Base-by-base conservation (phyloP, 345 rosid genomes). In the Fremontodendron californicum region DNA sequence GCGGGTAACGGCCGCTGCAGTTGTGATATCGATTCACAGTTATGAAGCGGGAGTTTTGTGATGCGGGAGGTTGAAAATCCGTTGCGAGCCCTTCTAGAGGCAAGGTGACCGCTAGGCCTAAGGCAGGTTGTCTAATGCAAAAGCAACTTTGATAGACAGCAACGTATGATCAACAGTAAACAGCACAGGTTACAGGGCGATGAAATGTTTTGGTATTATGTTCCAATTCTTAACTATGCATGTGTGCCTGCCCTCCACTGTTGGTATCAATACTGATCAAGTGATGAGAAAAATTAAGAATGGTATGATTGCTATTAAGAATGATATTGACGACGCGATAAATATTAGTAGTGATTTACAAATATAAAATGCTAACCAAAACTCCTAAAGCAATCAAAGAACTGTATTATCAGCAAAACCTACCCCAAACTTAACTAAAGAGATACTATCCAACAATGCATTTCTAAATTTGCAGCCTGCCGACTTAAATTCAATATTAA, bases 401-500 rank as follows among this genome's bases (percentile, higher is more conserved):
- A 33, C 52, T 65, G 57, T 19, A n/a, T 21, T 19, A 35, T 25
- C 64, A 76, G 49, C 31, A 49, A 63, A 31, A 51, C 64, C 49
- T 23, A 67, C 75, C 45, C 58, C n/a, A n/a, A n/a, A 58, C 71
- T 70, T 67, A 51, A 33, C 54, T 31, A 9, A 48, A 48, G 42
- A 33, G 58, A 68, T 45, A 15, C 57, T 45, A 61, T 8, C 11
- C 29, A 10, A 39, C 49, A 21, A 51, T 40, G 27, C 52, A 45
- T 27, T 45, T 48, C 77, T 42, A 64, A 70, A 62, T 31, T 45
- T 43, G 7, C 45, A 29, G 55, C 7, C 18, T 9, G 39, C 13
- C 5, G 15, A 43, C 71, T 60, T 6, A 23, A 35, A 42, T 29
- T 60, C 57, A 8, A 72, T 21, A 51, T 70, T 83, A 87, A 66